A percentile compares a stretch with the other conserved stretches of the same genome.
Conservation (phyloP, 2,329 filamentous ascomycete genomes). For the Aspergillus nomiae region DNA sequence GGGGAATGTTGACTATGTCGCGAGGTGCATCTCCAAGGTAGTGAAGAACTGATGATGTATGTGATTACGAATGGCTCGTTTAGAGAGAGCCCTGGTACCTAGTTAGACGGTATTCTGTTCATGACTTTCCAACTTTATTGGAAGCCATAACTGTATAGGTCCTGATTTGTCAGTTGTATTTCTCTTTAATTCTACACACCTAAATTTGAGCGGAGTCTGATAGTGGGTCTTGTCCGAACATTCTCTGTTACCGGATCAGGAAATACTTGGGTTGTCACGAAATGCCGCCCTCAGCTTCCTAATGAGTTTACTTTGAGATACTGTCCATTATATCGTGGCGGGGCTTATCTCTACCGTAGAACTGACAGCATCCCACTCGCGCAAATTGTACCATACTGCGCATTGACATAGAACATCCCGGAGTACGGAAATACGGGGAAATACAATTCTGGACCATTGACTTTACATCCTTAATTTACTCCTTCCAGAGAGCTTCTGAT, state of each 20-base stretch:
- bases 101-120: not conserved
- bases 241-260: not conserved
- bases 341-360: not conserved
- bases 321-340: not conserved
- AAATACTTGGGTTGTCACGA: not conserved
- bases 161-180: too few relatives aligned
- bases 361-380: not conserved
- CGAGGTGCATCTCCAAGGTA: not conserved
- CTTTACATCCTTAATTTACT: too few relatives aligned
- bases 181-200: too few relatives aligned
- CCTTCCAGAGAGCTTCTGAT: too few relatives aligned
- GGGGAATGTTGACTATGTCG: slow-evolving; percentile 24
- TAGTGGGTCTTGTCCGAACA: not conserved
- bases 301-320: not conserved
- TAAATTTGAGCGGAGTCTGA: too few relatives aligned
- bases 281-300: not conserved
- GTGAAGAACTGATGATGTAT: not conserved
- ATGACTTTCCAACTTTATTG: not conserved
- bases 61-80: not conserved
- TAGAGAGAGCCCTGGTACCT: not conserved
- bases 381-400: not conserved
- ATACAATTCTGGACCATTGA: too few relatives aligned
- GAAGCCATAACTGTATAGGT: too few relatives aligned
- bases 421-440: too few relatives aligned
- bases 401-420: not conserved